Evolutionary conservation across 129 eudicot species (phyloP).

Genomic region (Centaurea solstitialis): DNA sequence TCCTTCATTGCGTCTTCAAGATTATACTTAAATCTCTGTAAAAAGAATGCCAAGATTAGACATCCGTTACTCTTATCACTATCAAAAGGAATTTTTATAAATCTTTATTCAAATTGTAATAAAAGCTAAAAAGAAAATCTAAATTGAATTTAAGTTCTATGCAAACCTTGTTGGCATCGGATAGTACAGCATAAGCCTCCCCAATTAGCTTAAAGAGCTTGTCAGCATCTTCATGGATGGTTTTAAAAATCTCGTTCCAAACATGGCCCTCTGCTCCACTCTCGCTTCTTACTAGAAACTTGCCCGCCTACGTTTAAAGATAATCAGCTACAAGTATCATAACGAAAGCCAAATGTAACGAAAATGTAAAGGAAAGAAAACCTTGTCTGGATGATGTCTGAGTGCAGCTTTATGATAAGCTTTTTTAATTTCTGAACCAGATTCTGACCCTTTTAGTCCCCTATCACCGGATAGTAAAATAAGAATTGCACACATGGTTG

Average conservation of each 20-base stretch:
- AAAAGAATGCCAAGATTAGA: background rate
- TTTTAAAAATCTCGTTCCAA: constrained; percentile 67
- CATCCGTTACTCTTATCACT: no score
- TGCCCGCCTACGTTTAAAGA: constrained; percentile 60
- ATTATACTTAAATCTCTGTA: constrained; percentile 31
- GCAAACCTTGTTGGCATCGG: constrained; percentile 71
- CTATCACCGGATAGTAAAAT: constrained; percentile 33
- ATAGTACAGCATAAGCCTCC: constrained; percentile 90
- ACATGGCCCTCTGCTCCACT: constrained; percentile 55
- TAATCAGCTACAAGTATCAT: constrained; percentile 9
- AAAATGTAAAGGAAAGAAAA: background rate
- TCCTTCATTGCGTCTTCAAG: constrained; percentile 30
- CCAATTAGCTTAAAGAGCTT: constrained; percentile 85
- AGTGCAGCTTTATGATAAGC: constrained; percentile 96
- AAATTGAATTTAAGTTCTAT: background rate
- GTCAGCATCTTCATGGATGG: constrained; percentile 70
- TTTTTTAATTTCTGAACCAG: constrained; percentile 78
- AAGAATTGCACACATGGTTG: background rate
- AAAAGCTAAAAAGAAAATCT: background rate
- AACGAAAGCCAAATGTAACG: background rate
- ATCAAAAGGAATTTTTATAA: no score
- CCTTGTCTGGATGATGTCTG: constrained; percentile 98
- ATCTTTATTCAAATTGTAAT: background rate
- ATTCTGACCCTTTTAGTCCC: constrained; percentile 75
- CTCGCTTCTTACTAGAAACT: constrained; percentile 61